These are phyloP conservation scores for Candida nitratophila DNA, from an alignment of 805 yeast species.

Conservation along the genomic window DNA sequence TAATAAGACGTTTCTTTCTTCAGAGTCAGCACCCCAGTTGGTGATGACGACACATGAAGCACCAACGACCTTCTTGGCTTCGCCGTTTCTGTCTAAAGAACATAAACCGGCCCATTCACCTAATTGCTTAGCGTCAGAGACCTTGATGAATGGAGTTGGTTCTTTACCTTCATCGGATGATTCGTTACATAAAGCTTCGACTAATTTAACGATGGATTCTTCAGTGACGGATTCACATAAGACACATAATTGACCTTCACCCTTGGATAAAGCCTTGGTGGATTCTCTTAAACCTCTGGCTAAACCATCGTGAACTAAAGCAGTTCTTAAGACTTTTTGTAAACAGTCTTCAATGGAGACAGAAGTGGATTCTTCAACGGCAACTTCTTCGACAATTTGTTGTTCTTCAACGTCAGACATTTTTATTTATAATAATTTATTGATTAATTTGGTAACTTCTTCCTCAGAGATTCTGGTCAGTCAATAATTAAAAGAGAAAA, in stretches of 20 bases:
- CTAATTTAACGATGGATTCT: conserved; percentile 91
- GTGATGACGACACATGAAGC: conserved; percentile 99
- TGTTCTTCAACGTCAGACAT: conserved; percentile 94
- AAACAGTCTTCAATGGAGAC: conserved; percentile 97
- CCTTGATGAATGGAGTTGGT: conserved; percentile 97
- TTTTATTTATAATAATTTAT: conserved; percentile 7
- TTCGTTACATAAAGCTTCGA: conserved; percentile 99
- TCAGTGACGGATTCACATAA: conserved; percentile 98
- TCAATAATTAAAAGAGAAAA: conserved; percentile 7
- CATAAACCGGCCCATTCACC: conserved; percentile 99
- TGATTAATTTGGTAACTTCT: conserved; percentile 24
- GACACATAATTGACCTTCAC: conserved; percentile 97
- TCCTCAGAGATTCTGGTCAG: conserved; percentile 37
- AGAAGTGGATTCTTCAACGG: conserved; percentile 78
- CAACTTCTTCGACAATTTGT: conserved; percentile 65
- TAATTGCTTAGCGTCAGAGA: conserved; percentile 97
- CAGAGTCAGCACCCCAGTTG: conserved; percentile 99
- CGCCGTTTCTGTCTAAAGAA: conserved; percentile 99
- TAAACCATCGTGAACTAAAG: conserved; percentile 98
- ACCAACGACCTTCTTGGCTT: conserved; percentile 99
- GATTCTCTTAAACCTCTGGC: conserved; percentile 99
- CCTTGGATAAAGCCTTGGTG: conserved; percentile 94
- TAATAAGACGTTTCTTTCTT: conserved; percentile 92
- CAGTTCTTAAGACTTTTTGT: conserved; percentile 95
- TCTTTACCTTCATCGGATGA: conserved; percentile 93